phyloP scores from a whole-genome alignment of 768 basidiomycete genomes.

The Mycena metata region DNA sequence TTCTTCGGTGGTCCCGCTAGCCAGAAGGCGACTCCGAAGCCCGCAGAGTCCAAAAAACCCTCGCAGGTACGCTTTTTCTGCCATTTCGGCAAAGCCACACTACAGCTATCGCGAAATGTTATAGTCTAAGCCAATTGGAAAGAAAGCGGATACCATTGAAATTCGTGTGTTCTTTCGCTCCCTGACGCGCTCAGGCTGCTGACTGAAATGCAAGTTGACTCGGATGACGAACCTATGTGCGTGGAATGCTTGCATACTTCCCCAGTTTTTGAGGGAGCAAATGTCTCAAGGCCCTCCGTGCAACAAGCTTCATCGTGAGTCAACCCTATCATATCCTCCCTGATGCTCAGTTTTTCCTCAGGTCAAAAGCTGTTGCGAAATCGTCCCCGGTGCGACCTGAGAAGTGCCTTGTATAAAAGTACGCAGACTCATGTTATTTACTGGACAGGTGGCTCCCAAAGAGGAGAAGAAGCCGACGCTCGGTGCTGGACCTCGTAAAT shows the following conservation, averaged over 20 bases:
- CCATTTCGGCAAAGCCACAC: conserved; percentile 4
- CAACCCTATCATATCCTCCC: neutral
- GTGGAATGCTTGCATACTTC: neutral
- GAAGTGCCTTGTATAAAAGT: neutral
- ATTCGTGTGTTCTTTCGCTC: conserved; percentile 44
- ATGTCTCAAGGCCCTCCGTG: conserved; percentile 1
- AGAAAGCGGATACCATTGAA: conserved; percentile 45
- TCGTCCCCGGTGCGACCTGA: conserved; percentile 9
- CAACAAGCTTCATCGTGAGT: conserved; percentile 15
- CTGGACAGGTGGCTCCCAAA: neutral
- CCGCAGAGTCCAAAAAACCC: neutral
- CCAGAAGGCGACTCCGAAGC: conserved; percentile 20
- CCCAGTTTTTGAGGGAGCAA: neutral
- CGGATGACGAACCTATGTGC: conserved; percentile 39
- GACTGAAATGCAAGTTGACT: conserved; percentile 26
- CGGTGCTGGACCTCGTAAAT: conserved; percentile 29
- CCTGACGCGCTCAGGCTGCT: neutral
- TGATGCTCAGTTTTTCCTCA: neutral
- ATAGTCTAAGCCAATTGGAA: conserved; percentile 5
- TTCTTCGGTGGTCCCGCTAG: conserved; percentile 51
- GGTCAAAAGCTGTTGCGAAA: conserved; percentile 14
- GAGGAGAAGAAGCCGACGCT: conserved; percentile 21
- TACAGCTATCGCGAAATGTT: neutral
- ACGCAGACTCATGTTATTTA: conserved; percentile 1
- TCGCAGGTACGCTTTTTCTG: conserved; percentile 18